Evolutionary conservation across 441 rosid genomes (phyloP).

Genomic region (Syzygium syzygioides): DNA sequence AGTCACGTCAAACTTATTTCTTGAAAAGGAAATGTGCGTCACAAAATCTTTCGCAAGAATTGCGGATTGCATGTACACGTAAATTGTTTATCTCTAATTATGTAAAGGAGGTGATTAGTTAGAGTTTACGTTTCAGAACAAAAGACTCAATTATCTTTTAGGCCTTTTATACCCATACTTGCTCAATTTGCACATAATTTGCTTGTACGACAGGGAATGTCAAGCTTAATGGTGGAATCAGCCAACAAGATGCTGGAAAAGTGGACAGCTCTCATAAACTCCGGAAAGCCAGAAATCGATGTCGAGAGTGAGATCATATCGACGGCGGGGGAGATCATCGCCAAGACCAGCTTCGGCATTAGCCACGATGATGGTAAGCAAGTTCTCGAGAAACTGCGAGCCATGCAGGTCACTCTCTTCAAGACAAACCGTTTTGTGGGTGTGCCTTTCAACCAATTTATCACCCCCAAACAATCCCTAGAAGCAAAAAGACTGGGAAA

Average conservation of each 20-base stretch:
- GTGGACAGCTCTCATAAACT: slow-evolving; percentile 36
- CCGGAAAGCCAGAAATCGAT: slow-evolving; percentile 53
- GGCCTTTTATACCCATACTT: background rate
- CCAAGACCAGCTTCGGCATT: slow-evolving; percentile 82
- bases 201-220: slow-evolving; percentile 39
- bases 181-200: background rate
- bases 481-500: slow-evolving; percentile 57
- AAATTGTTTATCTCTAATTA: background rate
- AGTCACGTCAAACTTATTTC: background rate
- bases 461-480: slow-evolving; percentile 44
- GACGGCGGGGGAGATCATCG: slow-evolving; percentile 85
- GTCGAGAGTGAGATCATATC: slow-evolving; percentile 62
- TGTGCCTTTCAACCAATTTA: slow-evolving; percentile 63
- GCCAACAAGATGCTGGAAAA: slow-evolving; percentile 50
- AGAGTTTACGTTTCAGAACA: background rate
- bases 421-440: slow-evolving; percentile 80
- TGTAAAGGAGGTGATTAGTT: background rate
- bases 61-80: background rate
- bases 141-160: background rate
- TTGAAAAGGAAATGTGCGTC: background rate
- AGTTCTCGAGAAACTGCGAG: slow-evolving; percentile 63
- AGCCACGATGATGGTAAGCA: slow-evolving; percentile 44
- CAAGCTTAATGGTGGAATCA: slow-evolving; percentile 70
- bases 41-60: background rate
- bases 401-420: slow-evolving; percentile 67